Conservation (phyloP, 768 basidiomycete species). For the Termitomyces sp. region DNA sequence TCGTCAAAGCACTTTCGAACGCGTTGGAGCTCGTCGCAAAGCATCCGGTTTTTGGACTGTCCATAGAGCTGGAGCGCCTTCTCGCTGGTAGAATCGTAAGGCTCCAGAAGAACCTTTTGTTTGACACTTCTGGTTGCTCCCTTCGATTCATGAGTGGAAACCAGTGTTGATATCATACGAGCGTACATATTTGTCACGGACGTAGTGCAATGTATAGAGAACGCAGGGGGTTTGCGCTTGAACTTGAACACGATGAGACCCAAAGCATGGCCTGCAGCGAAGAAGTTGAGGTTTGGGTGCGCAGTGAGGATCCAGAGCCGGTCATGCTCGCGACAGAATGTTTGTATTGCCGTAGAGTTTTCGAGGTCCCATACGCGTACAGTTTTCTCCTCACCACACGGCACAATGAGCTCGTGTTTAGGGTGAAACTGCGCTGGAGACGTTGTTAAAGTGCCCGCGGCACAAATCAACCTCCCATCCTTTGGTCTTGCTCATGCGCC, state of each 20-base stretch:
- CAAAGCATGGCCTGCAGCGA: constrained; percentile 98
- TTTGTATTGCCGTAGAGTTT: constrained; percentile 94
- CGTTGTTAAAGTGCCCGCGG: constrained; percentile 99
- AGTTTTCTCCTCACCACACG: constrained; percentile 98
- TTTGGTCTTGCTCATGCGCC: too few species aligned
- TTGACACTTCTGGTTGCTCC: constrained; percentile 1
- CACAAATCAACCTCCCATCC: too few species aligned
- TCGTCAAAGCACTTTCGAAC: constrained; percentile 40
- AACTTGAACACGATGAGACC: constrained; percentile 99
- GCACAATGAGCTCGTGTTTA: constrained; percentile 97
- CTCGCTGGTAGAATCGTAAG: constrained; percentile 31
- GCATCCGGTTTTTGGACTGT: constrained; percentile 6
- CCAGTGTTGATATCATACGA: constrained; percentile 92
- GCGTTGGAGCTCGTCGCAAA: constrained; percentile 34
- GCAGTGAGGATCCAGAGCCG: constrained; percentile 97
- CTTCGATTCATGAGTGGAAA: too few species aligned
- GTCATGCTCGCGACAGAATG: constrained; percentile 95
- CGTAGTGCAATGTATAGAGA: constrained; percentile 91
- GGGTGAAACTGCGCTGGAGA: constrained; percentile 96
- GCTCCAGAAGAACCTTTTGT: constrained; percentile 35
- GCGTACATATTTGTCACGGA: constrained; percentile 97
- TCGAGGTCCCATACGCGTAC: constrained; percentile 98
- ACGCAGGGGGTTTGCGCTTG: constrained; percentile 96
- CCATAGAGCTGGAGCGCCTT: constrained; percentile 15
- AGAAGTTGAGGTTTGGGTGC: constrained; percentile 96